Conservation (phyloP, 805 yeast genomes). For the Lachancea waltii region DNA sequence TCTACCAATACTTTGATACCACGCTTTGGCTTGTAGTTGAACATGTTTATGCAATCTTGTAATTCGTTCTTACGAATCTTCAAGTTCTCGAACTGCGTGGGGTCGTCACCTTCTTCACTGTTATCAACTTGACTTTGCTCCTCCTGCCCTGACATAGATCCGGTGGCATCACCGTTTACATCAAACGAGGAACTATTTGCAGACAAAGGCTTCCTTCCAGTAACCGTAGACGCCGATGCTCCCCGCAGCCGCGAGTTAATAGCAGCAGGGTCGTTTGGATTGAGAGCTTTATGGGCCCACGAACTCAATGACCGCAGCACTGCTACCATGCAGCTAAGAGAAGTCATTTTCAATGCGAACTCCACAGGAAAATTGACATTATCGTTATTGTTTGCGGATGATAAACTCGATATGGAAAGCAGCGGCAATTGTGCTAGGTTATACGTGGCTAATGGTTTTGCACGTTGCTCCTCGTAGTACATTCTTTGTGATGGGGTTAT, state of each 20-base stretch:
- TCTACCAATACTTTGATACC: slow-evolving; percentile 62
- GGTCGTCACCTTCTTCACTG: slow-evolving; percentile 51
- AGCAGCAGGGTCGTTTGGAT: slow-evolving; percentile 20
- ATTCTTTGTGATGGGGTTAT: slow-evolving; percentile 62
- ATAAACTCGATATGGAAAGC: slow-evolving; percentile 62
- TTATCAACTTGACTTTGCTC: slow-evolving; percentile 12
- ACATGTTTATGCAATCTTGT: slow-evolving; percentile 67
- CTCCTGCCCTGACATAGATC: slow-evolving; percentile 7
- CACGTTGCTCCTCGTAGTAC: slow-evolving; percentile 44
- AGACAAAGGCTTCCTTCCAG: slow-evolving; percentile 9
- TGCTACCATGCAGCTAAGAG: slow-evolving; percentile 75
- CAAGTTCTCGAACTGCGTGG: slow-evolving; percentile 75
- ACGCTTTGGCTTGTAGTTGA: slow-evolving; percentile 77
- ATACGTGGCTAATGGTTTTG: slow-evolving; percentile 63
- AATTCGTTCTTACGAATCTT: slow-evolving; percentile 80
- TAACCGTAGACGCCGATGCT: slow-evolving; percentile 6
- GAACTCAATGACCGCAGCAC: slow-evolving; percentile 72
- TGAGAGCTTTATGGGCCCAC: slow-evolving; percentile 73
- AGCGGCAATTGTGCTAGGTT: slow-evolving; percentile 70
- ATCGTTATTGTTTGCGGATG: slow-evolving; percentile 21
- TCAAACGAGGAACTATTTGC: slow-evolving; percentile 8
- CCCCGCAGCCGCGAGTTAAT: slow-evolving; percentile 1
- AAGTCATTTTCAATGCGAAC: slow-evolving; percentile 74
- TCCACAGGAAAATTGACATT: slow-evolving; percentile 57
- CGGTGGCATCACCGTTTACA: slow-evolving; percentile 6